Base-by-base conservation (phyloP, 2,329 filamentous ascomycete species). In the Trichoderma koningiopsis region DNA sequence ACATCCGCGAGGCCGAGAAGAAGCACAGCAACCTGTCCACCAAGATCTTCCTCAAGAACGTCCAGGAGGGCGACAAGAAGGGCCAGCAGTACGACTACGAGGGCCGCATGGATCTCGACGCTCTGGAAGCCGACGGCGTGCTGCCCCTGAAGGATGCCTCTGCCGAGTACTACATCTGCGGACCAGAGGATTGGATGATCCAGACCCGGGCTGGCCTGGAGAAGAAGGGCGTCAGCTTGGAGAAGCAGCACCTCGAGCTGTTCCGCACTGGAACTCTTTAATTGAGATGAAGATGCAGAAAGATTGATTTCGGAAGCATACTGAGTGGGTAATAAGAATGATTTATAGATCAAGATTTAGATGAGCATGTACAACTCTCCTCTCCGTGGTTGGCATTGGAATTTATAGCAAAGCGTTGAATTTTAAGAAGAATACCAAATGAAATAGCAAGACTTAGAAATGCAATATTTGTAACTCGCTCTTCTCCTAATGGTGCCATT, bases 161-260 rank as follows among this genome's bases (percentile, higher is more conserved):
- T 55, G 83, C 92, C 0, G 82, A 89, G 74, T 94, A 93, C 77
- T 94, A 87, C 73, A 80, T 92, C 65, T 94, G 92, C 75, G 92
- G 92, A 0, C 91, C 92, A 0, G 83, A 85, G 70, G 76, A 77
- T 8, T 94, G 93, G 82, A 94, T 94, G 92, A 74, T 84, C 11
- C 85, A 87, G 47, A 81, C 87, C 27, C 81, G 87, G 72, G 78
- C 79, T 8, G 83, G 81, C 72, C 80, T 94, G 68, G 79, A 83
- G 73, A 80, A 74, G 3, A 78, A 82, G 68, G 90, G 89, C 0
- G 89, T 93, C 1, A 78, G 81, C 1, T 78, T 79, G n/a, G 83
- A 84, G 35, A 85, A 87, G 72, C 84, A 92, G 67, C 86, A 89
- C 74, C 83, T 92, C 72, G 91, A 94, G 79, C 77, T 91, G 35